Base-by-base conservation (phyloP, 768 basidiomycete genomes). In the Phanerochaete sordida region DNA sequence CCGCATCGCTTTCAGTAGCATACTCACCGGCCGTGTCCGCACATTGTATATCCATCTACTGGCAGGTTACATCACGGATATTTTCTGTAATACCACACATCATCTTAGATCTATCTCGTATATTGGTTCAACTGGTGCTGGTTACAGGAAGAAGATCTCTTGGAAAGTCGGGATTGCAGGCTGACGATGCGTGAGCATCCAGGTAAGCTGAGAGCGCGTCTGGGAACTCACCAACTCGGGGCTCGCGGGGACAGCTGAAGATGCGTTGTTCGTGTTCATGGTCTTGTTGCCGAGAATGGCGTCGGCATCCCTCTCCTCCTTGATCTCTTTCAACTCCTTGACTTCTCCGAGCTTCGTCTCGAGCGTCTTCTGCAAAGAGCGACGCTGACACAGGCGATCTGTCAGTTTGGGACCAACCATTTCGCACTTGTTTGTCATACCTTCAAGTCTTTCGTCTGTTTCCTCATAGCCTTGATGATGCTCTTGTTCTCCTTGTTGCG, bases 31-130 rank as follows among this genome's bases (percentile, higher is more conserved):
- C 23, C 53, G 2, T 26, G 53, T 26, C 53, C 64, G 56, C 58
- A 55, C 62, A 60, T 62, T 65, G 64, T 64, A 64, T 45, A 64
- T 61, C 47, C 63, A 64, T 64, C 60, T 64, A 62, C 51, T 51
- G 54, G 57, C 51, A 54, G 52, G 57, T 45, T 44, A 55, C 49
- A 56, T 57, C 56, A 64, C 63, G 63, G 59, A 53, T 52, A 46
- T 58, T 54, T 46, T 59, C 57, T 64, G 63, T 64, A 64, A 64
- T 64, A 64, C 57, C 63, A 64, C 60, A 23, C 53, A 57, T 46
- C 56, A 50, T 39, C 16, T 49, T 64, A 64, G 53, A 64, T 64
- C 56, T 57, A 61, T 45, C 51, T n/a, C 63, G 39, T 43, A 26
- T 56, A 58, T 64, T 61, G 57, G 57, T 57, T 45, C 23, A 35